Percentiles rank a stretch among this genome's conserved stretches.
Conservation (phyloP, 495 filamentous ascomycete genomes). For the Astrocystis sublimbata region DNA sequence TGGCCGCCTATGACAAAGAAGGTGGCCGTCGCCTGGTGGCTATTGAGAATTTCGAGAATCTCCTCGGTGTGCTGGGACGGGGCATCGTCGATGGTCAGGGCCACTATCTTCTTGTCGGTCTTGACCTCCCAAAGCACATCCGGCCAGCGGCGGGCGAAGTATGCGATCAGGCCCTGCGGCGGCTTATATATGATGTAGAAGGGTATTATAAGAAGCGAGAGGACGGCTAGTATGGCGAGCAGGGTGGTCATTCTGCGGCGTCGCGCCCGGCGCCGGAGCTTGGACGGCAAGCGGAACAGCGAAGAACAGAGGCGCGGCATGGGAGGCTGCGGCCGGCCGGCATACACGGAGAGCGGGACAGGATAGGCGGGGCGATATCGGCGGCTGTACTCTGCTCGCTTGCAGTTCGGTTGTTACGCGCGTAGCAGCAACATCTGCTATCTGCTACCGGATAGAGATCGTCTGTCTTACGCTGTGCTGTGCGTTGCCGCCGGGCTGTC, state of each 20-base stretch:
- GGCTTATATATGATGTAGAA: constrained; percentile 75
- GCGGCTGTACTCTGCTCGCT: constrained; percentile 10
- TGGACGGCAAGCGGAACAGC: constrained; percentile 53
- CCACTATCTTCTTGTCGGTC: constrained; percentile 60
- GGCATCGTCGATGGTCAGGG: constrained; percentile 82
- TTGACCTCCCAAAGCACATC: constrained; percentile 72
- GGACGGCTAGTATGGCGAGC: constrained; percentile 48
- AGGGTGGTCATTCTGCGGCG: constrained; percentile 58
- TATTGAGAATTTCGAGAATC: constrained; percentile 65
- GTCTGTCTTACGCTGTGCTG: not conserved
- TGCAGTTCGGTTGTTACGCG: not conserved
- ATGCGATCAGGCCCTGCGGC: constrained; percentile 62
- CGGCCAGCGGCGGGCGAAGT: constrained; percentile 69
- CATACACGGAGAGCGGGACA: not conserved
- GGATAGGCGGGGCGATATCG: not conserved
- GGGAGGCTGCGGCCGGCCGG: constrained; percentile 17
- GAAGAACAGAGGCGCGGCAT: constrained; percentile 39
- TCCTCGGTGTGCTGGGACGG: constrained; percentile 71
- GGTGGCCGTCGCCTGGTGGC: constrained; percentile 62
- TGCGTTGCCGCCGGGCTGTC: not conserved
- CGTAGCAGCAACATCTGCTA: constrained; percentile 17
- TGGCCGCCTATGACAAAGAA: constrained; percentile 82
- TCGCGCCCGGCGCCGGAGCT: constrained; percentile 54
- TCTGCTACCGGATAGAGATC: not conserved
- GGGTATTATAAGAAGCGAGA: constrained; percentile 53